Evolutionary conservation across 202 grass and related monocot species (phyloP), one percentile per base, ranked within the genome.

Genomic region (Musa balbisiana): DNA sequence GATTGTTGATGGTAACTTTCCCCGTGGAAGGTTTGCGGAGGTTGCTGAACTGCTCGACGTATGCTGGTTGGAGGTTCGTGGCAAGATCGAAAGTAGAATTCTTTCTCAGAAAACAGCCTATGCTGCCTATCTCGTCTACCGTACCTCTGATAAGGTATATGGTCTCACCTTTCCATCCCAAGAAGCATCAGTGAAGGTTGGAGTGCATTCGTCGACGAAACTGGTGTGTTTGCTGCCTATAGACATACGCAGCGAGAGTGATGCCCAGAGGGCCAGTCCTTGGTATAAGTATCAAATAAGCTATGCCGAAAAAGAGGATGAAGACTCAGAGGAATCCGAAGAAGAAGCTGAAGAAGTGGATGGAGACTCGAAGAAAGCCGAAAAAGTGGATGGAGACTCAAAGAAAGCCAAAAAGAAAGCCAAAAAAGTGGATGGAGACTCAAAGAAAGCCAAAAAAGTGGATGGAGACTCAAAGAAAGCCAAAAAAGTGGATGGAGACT

Each of bases 41-140:
- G 69, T 52, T 53, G 69, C 69, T 15, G 69, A 72, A 72, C 50
- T 72, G 6, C 0, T 53, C 9, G 6, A 15, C 1, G 51, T 72
- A n/a, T 53, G 50, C 69, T 72, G 69, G 69, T 72, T 72, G 69
- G 69, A 72, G 10, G 5, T 72, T 15, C 69, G 13, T 15, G 69
- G 69, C 16, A 72, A 72, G 49, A 72, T 72, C 9, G 50, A 72
- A 3, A 72, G 14, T 20, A 72, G 23, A 72, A 52, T 6, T 3
- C 69, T 72, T 4, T 52, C 69, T 52, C 51, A 0, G 11, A 72
- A 53, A 13, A 72, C 69, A 72, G 14, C 50, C 5, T 72, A 72
- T 2, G 69, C 69, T 20, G 49, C 69, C 49, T 72, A 72, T 53
- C 69, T 72, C 20, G 2, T 72, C 1, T 72, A 22, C 50, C 22